Conservation (phyloP, 768 basidiomycete genomes). For the Russula olivacea region DNA sequence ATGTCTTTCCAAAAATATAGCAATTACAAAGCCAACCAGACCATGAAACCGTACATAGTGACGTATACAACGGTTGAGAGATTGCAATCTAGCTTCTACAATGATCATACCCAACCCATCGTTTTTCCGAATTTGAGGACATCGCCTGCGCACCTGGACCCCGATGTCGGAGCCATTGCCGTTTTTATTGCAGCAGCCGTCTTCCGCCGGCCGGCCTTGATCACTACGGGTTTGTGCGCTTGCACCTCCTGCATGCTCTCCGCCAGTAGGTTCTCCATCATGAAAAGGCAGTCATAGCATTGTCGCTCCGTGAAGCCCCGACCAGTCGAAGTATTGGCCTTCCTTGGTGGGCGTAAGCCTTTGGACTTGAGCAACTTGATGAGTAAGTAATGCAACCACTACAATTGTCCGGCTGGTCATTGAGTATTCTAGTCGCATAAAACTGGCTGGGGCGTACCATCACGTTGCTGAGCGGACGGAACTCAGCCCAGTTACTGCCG, state of each 20-base stretch:
- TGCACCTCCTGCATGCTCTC: slow-evolving; percentile 39
- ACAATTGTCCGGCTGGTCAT: slow-evolving; percentile 1
- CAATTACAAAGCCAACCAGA: slow-evolving; percentile 7
- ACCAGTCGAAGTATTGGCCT: slow-evolving; percentile 24
- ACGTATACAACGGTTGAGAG: not conserved
- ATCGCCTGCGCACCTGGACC: slow-evolving; percentile 45
- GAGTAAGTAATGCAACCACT: slow-evolving; percentile 91
- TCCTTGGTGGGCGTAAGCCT: slow-evolving; percentile 45
- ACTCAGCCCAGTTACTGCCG: slow-evolving; percentile 63
- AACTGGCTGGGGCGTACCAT: slow-evolving; percentile 51
- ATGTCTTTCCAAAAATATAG: slow-evolving; percentile 6
- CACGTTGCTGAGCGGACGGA: slow-evolving; percentile 80
- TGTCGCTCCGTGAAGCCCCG: slow-evolving; percentile 54
- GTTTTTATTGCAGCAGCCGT: slow-evolving; percentile 28
- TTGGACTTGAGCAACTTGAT: slow-evolving; percentile 67
- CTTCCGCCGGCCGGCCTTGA: slow-evolving; percentile 38
- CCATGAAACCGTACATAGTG: not conserved
- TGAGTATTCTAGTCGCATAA: not conserved
- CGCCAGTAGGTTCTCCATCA: slow-evolving; percentile 56
- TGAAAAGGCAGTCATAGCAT: slow-evolving; percentile 63
- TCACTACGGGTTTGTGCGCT: slow-evolving; percentile 30
- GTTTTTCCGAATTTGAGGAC: slow-evolving; percentile 55
- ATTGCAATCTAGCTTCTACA: not conserved
- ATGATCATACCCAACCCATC: slow-evolving; percentile 51
- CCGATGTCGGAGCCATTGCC: slow-evolving; percentile 20